A percentile compares a stretch with the other conserved stretches of the same genome.
Conservation (phyloP, 2,329 filamentous ascomycete species). For the Rosellinia necatrix region DNA sequence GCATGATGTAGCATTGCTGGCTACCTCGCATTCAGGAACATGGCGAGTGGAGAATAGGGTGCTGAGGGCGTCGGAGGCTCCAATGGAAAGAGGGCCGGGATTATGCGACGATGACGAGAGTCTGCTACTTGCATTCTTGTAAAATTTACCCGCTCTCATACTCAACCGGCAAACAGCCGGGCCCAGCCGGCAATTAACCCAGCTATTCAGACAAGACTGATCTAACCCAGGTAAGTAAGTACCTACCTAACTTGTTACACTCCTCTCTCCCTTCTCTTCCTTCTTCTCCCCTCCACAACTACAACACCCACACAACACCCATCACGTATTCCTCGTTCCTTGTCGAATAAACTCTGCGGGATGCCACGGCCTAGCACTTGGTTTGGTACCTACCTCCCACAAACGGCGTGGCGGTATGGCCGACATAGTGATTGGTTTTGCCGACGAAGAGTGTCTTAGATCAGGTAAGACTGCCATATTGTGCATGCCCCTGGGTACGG, state of each 20-base stretch:
- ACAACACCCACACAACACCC: too few relatives aligned
- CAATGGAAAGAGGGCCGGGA: background rate
- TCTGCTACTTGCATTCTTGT: background rate
- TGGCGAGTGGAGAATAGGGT: conserved; percentile 21
- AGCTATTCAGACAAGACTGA: too few relatives aligned
- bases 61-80: background rate
- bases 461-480: conserved; percentile 16
- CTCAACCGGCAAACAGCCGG: too few relatives aligned
- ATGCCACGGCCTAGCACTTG: background rate
- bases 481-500: conserved; percentile 7
- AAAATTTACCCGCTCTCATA: too few relatives aligned
- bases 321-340: conserved; percentile 11
- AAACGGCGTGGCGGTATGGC: conserved; percentile 13
- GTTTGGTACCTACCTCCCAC: conserved; percentile 12
- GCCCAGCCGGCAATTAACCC: too few relatives aligned
- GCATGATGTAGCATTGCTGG: conserved; percentile 49
- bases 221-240: too few relatives aligned
- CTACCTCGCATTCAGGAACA: conserved; percentile 36
- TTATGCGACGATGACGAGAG: conserved; percentile 19
- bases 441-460: conserved; percentile 19
- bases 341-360: too few relatives aligned
- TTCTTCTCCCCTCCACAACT: too few relatives aligned
- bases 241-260: too few relatives aligned
- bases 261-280: too few relatives aligned
- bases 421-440: conserved; percentile 9